Base-by-base conservation (phyloP, 305 asterid species). In the Fraxinus baroniana region DNA sequence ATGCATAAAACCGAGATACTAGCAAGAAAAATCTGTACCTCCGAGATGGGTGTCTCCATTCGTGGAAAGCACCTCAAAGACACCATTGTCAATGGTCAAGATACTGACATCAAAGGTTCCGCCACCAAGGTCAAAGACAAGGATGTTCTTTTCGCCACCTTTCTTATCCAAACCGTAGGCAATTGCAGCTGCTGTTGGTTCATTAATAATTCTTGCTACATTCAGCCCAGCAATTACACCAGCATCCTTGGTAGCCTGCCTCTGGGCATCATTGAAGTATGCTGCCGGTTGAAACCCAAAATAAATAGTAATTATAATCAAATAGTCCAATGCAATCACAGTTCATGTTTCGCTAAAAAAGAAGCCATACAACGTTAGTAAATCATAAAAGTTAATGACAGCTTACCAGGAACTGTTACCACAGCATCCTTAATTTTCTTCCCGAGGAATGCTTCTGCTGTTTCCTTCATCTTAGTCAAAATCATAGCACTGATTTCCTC, bases 1-100 rank as follows among this genome's bases (percentile, higher is more conserved):
- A 60, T 22, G 3, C 24, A 22, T 60, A 26, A 6, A 22, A 18
- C 15, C 4, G 13, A 60, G 12, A 0, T 18, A 10, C 12, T 60
- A 60, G 18, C 70, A 68, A 39, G 74, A 41, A 6, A 64, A 36
- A 79, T 80, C 62, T 89, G 79, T 73, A 86, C 92, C 92, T 89
- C 92, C 92, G 28, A 89, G 90, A 81, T 89, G 92, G 75, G 92
- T 89, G 76, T 89, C 92, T 57, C 92, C 92, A 66, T 89, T 89
- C 30, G 92, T 89, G 71, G 92, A 79, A 55, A 89, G 90, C 84
- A 87, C 89, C 89, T 89, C 89, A 74, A 89, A 89, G 26, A 87
- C 89, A 0, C 92, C 92, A 79, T 89, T 87, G 55, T 89, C 90
- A 39, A 87, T 86, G 39, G 90, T 87, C 82, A 87, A 83, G 79